Evolutionary conservation across 495 filamentous ascomycete species (phyloP).

Genomic region (Aspergillus conjunctus): DNA sequence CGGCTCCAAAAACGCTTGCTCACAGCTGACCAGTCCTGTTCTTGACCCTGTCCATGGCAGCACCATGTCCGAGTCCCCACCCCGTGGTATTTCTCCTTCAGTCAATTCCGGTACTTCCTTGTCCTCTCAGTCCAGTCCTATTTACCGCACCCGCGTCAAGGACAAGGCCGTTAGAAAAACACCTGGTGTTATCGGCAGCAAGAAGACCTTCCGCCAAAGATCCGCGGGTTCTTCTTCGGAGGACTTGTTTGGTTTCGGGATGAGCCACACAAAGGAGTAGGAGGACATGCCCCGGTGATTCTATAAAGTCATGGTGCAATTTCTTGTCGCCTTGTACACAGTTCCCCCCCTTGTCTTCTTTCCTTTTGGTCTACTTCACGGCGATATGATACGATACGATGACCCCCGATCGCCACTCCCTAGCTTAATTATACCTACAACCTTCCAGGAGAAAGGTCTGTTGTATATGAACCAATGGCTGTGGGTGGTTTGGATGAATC

Average conservation of each 20-base stretch:
- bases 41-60: slow-evolving; percentile 15
- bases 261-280: background rate
- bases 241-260: slow-evolving; percentile 20
- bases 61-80: slow-evolving; percentile 23
- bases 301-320: slow-evolving; percentile 5
- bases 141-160: slow-evolving; percentile 15
- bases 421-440: slow-evolving; percentile 25
- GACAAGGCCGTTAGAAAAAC: slow-evolving; percentile 14
- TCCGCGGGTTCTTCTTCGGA: slow-evolving; percentile 25
- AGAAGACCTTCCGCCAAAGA: slow-evolving; percentile 18
- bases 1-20: slow-evolving; percentile 20
- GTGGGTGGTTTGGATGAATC: slow-evolving; percentile 11
- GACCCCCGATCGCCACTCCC: slow-evolving; percentile 13
- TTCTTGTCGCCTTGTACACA: slow-evolving; percentile 4
- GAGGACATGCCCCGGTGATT: background rate
- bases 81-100: slow-evolving; percentile 28
- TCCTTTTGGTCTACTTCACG: background rate
- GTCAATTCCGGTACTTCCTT: slow-evolving; percentile 17
- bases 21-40: slow-evolving; percentile 23
- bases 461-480: slow-evolving; percentile 18
- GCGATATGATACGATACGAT: slow-evolving; percentile 13
- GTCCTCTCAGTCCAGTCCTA: slow-evolving; percentile 24
- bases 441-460: slow-evolving; percentile 9
- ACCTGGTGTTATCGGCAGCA: slow-evolving; percentile 22
- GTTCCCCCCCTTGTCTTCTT: slow-evolving; percentile 7